Percentiles rank a stretch among this genome's conserved stretches.
These are phyloP conservation scores for Zymoseptoria tritici DNA, from an alignment of 2,329 filamentous ascomycete species.

Conservation along the genomic window DNA sequence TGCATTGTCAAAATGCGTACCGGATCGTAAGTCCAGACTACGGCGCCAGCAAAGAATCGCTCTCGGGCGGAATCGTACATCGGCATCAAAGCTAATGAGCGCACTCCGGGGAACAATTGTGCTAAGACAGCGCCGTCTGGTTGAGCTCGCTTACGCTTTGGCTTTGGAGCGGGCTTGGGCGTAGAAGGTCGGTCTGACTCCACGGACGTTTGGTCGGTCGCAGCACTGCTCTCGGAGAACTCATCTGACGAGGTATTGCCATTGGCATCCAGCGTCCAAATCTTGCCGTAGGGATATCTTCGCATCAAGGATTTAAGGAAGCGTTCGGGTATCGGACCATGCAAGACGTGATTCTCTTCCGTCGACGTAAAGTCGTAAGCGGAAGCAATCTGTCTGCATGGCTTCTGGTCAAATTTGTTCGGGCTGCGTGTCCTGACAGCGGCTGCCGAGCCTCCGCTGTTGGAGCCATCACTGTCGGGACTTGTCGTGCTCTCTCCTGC, in stretches of 20 bases:
- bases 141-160: neutral
- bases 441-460: neutral
- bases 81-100: slow-evolving; percentile 7
- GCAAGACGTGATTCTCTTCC: neutral
- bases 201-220: neutral
- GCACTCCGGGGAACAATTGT: slow-evolving; percentile 5
- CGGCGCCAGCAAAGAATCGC: slow-evolving; percentile 19
- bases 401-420: neutral
- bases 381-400: slow-evolving; percentile 4
- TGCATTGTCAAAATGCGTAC: slow-evolving; percentile 33
- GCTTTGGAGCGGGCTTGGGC: neutral
- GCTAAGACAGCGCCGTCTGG: neutral
- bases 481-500: neutral
- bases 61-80: slow-evolving; percentile 9
- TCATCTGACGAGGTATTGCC: neutral
- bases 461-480: neutral
- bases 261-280: slow-evolving; percentile 9
- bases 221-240: neutral
- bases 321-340: slow-evolving; percentile 2
- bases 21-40: slow-evolving; percentile 40
- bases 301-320: slow-evolving; percentile 9
- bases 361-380: neutral
- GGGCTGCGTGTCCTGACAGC: neutral
- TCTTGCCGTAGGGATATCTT: slow-evolving; percentile 9
- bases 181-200: neutral